Evolutionary conservation across 208 protist species (phyloP).

Genomic region (Crithidia brevicula): DNA sequence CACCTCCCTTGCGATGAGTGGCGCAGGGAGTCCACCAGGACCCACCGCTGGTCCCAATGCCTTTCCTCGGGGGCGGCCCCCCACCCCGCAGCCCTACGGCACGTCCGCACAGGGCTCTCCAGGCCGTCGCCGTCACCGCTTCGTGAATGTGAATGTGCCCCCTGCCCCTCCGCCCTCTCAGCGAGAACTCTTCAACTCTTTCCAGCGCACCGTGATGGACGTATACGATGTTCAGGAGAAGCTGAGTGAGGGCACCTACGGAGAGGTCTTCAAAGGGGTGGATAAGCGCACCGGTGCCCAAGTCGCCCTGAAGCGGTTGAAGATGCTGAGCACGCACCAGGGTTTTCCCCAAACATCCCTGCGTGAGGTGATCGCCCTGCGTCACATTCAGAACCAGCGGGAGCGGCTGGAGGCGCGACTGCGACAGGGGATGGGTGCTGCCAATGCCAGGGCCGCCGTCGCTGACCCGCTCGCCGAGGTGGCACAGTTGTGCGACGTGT

Average conservation of each 20-base stretch:
- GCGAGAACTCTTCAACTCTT: conserved; percentile 38
- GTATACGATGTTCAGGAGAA: conserved; percentile 80
- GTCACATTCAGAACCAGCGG: conserved; percentile 72
- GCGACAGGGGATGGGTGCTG: conserved; percentile 2
- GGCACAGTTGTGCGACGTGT: conserved; percentile 73
- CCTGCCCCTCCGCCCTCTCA: conserved; percentile 44
- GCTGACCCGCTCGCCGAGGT: conserved; percentile 68
- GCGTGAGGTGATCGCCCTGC: conserved; percentile 84
- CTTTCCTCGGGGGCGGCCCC: conserved; percentile 29
- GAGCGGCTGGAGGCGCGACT: conserved; percentile 31
- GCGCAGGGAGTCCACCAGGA: background rate
- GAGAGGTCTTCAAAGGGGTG: conserved; percentile 92
- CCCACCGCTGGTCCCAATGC: background rate
- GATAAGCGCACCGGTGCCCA: conserved; percentile 48
- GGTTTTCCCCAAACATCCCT: conserved; percentile 90
- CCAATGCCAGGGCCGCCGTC: background rate
- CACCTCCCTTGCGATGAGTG: too few species aligned
- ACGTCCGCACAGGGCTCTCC: conserved; percentile 31
- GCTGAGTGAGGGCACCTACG: conserved; percentile 97
- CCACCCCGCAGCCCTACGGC: conserved; percentile 46
- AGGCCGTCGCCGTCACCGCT: conserved; percentile 50
- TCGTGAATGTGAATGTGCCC: conserved; percentile 61
- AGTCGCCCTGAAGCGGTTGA: conserved; percentile 89
- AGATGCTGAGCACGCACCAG: conserved; percentile 77
- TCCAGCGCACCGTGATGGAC: conserved; percentile 63